Base-by-base conservation (phyloP, 2,329 filamentous ascomycete species). In the Aaosphaeria arxii region DNA sequence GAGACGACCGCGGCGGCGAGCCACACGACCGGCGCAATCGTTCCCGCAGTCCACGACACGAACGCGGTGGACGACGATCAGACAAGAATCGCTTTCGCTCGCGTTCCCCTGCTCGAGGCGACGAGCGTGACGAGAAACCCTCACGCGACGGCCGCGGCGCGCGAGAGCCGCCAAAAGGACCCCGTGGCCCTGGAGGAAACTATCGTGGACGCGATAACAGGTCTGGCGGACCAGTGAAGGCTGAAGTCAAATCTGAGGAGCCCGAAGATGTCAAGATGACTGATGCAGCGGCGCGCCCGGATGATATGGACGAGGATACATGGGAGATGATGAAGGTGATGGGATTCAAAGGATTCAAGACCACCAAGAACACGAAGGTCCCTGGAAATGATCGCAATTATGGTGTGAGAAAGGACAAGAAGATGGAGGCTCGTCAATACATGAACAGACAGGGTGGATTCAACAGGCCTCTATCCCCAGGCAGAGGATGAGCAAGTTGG, bases 351-450 rank as follows among this genome's bases (percentile, higher is more conserved):
- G 83, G 81, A 1, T 99, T 97, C 72, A 86, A 85, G 49, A 85
- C 84, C 28, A 97, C 94, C 17, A 95, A 97, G 72, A 84, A 88
- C 51, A 90, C 87, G 46, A 95, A 96, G 66, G 85, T 99, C 1
- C 80, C 82, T 0, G 94, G 94, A 2, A 99, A 99, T 66, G 84
- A 78, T 43, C 71, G 91, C 64, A 83, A 86, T 39, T 91, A 88
- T 47, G 89, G 78, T 0, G 84, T 96, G 45, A 78, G 86, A 57
- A 96, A 94, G 78, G 90, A 94, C 74, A 96, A 96, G 83, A 91
- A 90, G 82, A 88, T 86, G 11, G 83, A 95, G 76, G 97, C 96
- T 66, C 81, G 94, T 59, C 94, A 99, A 80, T 99, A 99, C 72
- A 99, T 99, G 84, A 94, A 94, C 65, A 81, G 88, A 48, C 77